Evolutionary conservation across 306 rosid species (phyloP).

Genomic region (Rosa lucieae): DNA sequence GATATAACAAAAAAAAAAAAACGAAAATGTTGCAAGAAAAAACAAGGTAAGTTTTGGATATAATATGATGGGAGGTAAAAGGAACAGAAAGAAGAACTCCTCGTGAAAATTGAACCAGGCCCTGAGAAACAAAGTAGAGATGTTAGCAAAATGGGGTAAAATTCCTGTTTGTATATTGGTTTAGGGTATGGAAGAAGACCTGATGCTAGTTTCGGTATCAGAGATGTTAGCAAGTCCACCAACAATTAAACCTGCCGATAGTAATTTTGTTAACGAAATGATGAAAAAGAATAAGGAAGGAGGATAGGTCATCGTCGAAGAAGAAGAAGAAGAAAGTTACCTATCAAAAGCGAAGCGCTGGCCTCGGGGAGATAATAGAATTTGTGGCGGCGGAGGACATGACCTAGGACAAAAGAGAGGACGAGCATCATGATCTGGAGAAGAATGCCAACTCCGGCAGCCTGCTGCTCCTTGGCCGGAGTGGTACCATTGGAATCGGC

Average conservation of each 20-base stretch:
- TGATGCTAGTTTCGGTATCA: slow-evolving; percentile 78
- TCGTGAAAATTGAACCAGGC: slow-evolving; percentile 98
- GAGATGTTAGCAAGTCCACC: slow-evolving; percentile 93
- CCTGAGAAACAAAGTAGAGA: slow-evolving; percentile 43
- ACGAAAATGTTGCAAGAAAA: neutral
- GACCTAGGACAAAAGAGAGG: slow-evolving; percentile 92
- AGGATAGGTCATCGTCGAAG: neutral
- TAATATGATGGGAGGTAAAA: slow-evolving; percentile 98
- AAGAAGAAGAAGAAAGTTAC: slow-evolving; percentile 29
- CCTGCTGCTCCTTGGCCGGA: slow-evolving; percentile 95
- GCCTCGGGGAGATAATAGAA: slow-evolving; percentile 93
- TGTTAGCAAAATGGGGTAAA: neutral
- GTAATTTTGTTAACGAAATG: neutral
- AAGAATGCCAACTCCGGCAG: slow-evolving; percentile 98
- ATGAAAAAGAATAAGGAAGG: neutral
- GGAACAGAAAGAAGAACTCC: slow-evolving; percentile 94
- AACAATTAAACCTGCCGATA: slow-evolving; percentile 69
- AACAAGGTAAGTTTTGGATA: slow-evolving; percentile 47
- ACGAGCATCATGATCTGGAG: slow-evolving; percentile 99
- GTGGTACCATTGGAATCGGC: slow-evolving; percentile 46
- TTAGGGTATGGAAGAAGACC: slow-evolving; percentile 35
- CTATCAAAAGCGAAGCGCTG: slow-evolving; percentile 96
- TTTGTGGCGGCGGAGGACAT: slow-evolving; percentile 93
- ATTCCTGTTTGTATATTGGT: neutral
- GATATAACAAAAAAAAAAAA: neutral